Percentiles rank a stretch among this genome's conserved stretches.
These are phyloP conservation scores for Galium porrigens DNA, from an alignment of 305 asterid species.

Conservation along the genomic window DNA sequence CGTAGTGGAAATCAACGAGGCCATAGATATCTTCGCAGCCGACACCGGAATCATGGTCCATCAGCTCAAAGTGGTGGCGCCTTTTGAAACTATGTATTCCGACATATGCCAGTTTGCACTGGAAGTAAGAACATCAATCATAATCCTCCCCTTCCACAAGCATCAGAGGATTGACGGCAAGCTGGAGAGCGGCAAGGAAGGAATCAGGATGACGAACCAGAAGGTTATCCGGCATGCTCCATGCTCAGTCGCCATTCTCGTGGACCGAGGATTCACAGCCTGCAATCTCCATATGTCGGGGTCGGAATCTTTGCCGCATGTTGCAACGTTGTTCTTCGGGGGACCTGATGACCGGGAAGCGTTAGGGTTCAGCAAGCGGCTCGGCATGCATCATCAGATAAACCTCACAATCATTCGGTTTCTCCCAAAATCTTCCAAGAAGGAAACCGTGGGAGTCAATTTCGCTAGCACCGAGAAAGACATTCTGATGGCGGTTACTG, in stretches of 20 bases:
- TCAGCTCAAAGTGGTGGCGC: conserved; percentile 61
- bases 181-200: conserved; percentile 76
- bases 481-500: conserved; percentile 56
- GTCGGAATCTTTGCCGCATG: conserved; percentile 54
- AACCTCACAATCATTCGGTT: conserved; percentile 81
- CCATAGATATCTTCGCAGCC: conserved; percentile 59
- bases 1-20: conserved; percentile 83
- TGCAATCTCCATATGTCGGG: conserved; percentile 28
- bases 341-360: conserved; percentile 98
- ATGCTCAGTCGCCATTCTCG: conserved; percentile 69
- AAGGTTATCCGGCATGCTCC: conserved; percentile 69
- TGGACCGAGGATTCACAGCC: conserved; percentile 81
- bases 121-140: conserved; percentile 58
- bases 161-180: conserved; percentile 95
- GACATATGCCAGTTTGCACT: conserved; percentile 61
- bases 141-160: conserved; percentile 82
- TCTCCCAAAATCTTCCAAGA: conserved; percentile 31
- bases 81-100: conserved; percentile 41
- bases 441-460: conserved; percentile 37
- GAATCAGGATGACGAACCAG: conserved; percentile 65
- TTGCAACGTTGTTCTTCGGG: conserved; percentile 75
- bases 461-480: conserved; percentile 45
- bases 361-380: conserved; percentile 63
- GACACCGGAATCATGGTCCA: conserved; percentile 60
- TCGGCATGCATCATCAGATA: conserved; percentile 67